These are phyloP conservation scores for Fusarium sp. DNA, from an alignment of 2,329 filamentous ascomycete genomes.

Conservation along the genomic window DNA sequence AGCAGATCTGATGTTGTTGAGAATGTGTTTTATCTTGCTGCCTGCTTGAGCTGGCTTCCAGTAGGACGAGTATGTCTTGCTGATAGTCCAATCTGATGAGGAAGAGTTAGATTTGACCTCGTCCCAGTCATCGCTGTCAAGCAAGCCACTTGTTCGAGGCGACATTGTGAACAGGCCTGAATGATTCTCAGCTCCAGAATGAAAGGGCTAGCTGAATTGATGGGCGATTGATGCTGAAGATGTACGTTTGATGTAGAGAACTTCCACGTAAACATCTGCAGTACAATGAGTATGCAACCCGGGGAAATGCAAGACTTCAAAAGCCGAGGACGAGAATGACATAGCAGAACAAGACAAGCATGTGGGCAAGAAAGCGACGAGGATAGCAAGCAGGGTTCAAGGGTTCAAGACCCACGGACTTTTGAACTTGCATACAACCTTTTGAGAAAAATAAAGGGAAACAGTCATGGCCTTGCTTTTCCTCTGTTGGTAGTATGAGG, in stretches of 20 bases:
- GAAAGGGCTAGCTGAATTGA: constrained; percentile 1
- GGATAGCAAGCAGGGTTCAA: constrained; percentile 2
- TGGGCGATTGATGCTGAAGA: constrained; percentile 12
- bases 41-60: constrained; percentile 48
- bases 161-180: constrained; percentile 47
- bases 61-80: constrained; percentile 28
- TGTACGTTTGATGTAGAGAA: not conserved
- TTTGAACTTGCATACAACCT: constrained; percentile 23
- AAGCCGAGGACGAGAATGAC: constrained; percentile 25
- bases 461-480: not conserved
- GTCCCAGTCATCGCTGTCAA: constrained; percentile 54
- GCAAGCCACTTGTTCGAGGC: constrained; percentile 49
- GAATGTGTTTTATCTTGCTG: constrained; percentile 12
- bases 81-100: constrained; percentile 39
- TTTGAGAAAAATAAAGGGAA: not conserved
- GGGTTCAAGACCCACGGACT: constrained; percentile 9
- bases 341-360: constrained; percentile 13
- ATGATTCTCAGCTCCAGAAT: not conserved
- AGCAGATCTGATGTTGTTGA: constrained; percentile 22
- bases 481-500: not conserved
- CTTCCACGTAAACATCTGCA: not conserved
- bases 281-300: constrained; percentile 2
- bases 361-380: constrained; percentile 31
- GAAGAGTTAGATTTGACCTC: constrained; percentile 44
- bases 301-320: constrained; percentile 5